Evolutionary conservation across 768 basidiomycete genomes (phyloP).

Genomic region (Pleurotus eryngii): DNA sequence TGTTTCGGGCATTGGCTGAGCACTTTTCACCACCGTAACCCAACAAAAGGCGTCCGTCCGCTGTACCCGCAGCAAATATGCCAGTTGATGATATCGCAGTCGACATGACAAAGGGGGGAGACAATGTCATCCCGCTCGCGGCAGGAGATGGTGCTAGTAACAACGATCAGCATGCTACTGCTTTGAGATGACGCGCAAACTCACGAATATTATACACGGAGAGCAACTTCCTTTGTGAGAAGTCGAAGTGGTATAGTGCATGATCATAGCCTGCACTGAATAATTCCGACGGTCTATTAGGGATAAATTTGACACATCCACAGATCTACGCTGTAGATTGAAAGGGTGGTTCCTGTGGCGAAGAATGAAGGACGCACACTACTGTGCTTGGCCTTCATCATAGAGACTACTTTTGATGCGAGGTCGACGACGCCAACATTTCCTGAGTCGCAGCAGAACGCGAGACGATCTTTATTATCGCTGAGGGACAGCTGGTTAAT

Average conservation of each 20-base stretch:
- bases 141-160: conserved; percentile 35
- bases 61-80: conserved; percentile 66
- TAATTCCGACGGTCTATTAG: conserved; percentile 65
- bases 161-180: not conserved
- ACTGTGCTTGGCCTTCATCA: conserved; percentile 60
- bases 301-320: conserved; percentile 66
- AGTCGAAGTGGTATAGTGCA: conserved; percentile 65
- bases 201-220: conserved; percentile 60
- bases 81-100: conserved; percentile 57
- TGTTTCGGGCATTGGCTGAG: conserved; percentile 36
- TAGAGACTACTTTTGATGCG: conserved; percentile 38
- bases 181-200: not conserved
- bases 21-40: conserved; percentile 63
- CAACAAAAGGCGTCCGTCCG: conserved; percentile 71
- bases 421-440: conserved; percentile 65
- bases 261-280: conserved; percentile 80
- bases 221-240: conserved; percentile 47
- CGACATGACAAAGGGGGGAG: conserved; percentile 74
- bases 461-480: conserved; percentile 50
- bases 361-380: conserved; percentile 44
- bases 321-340: conserved; percentile 52
- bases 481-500: conserved; percentile 64
- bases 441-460: conserved; percentile 72
- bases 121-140: conserved; percentile 51
- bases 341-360: not conserved